Evolutionary conservation across 202 grass and related monocot genomes (phyloP).

Genomic region (Brachypodium distachyon): DNA sequence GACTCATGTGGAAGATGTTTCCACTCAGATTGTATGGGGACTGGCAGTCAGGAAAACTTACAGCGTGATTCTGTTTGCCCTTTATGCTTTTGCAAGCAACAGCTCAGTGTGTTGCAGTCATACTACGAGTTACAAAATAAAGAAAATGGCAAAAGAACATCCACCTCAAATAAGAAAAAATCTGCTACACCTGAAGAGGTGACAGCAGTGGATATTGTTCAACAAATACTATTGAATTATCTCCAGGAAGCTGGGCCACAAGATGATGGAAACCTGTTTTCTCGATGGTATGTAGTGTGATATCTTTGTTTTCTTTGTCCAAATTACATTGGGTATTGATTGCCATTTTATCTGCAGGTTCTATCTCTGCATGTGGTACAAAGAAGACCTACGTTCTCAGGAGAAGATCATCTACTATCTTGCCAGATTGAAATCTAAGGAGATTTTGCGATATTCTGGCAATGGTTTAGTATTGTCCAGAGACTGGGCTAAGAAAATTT

Average conservation of each 20-base stretch:
- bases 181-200: constrained; percentile 33
- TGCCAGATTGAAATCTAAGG: constrained; percentile 87
- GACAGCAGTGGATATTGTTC: constrained; percentile 52
- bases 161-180: constrained; percentile 36
- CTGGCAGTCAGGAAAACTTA: constrained; percentile 58
- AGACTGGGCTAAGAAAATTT: constrained; percentile 94
- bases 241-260: constrained; percentile 70
- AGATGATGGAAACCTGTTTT: constrained; percentile 84
- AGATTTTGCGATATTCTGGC: constrained; percentile 80
- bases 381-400: constrained; percentile 73
- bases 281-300: constrained; percentile 64
- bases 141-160: constrained; percentile 51
- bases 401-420: constrained; percentile 85
- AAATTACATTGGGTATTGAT: constrained; percentile 21
- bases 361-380: constrained; percentile 94
- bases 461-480: constrained; percentile 59
- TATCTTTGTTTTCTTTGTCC: constrained; percentile 19
- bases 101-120: constrained; percentile 66
- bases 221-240: constrained; percentile 89
- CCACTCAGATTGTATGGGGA: constrained; percentile 87
- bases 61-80: constrained; percentile 58
- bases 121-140: constrained; percentile 65
- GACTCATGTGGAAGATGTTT: constrained; percentile 75
- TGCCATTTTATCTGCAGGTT: constrained; percentile 54
- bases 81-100: constrained; percentile 82